Evolutionary conservation across 2,329 filamentous ascomycete species (phyloP).

Genomic region (Epichloe scottii): DNA sequence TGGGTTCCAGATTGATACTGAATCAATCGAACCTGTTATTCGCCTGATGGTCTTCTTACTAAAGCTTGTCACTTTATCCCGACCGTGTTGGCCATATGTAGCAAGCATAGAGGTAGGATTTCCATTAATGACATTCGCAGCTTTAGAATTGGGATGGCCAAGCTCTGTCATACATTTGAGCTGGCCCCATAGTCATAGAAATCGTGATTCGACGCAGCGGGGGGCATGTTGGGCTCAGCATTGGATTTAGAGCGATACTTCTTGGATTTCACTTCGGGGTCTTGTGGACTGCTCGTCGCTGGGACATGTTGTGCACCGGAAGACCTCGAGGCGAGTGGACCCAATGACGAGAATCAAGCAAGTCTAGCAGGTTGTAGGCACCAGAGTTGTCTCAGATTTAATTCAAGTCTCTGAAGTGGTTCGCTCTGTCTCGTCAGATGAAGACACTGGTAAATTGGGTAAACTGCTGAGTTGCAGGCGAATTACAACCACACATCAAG

Average conservation of each 20-base stretch:
- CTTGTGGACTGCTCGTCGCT: slow-evolving; percentile 22
- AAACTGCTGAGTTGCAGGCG: not conserved
- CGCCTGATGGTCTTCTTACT: slow-evolving; percentile 52
- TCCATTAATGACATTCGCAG: slow-evolving; percentile 56
- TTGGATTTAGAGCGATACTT: slow-evolving; percentile 20
- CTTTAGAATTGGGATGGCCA: slow-evolving; percentile 45
- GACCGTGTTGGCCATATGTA: slow-evolving; percentile 60
- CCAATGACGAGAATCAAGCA: slow-evolving; percentile 13
- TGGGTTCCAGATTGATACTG: slow-evolving; percentile 17
- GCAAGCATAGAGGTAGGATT: slow-evolving; percentile 52
- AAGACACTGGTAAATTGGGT: not conserved
- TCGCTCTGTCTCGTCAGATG: not conserved
- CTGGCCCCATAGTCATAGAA: not conserved
- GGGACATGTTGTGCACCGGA: slow-evolving; percentile 21
- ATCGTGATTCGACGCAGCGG: not conserved
- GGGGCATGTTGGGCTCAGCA: slow-evolving; percentile 7
- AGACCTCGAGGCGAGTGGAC: slow-evolving; percentile 16
- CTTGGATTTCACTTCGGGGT: slow-evolving; percentile 21
- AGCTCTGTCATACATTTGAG: slow-evolving; percentile 3
- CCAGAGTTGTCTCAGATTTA: not conserved
- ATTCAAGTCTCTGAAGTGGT: not conserved
- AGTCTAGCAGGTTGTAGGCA: not conserved
- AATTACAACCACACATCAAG: too few relatives aligned
- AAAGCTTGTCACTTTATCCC: slow-evolving; percentile 54
- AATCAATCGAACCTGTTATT: slow-evolving; percentile 19